A percentile compares a stretch with the other conserved stretches of the same genome.
These are phyloP conservation scores for Fragilariopsis cylindrus DNA, from an alignment of 108 stramenopile species.

Conservation along the genomic window DNA sequence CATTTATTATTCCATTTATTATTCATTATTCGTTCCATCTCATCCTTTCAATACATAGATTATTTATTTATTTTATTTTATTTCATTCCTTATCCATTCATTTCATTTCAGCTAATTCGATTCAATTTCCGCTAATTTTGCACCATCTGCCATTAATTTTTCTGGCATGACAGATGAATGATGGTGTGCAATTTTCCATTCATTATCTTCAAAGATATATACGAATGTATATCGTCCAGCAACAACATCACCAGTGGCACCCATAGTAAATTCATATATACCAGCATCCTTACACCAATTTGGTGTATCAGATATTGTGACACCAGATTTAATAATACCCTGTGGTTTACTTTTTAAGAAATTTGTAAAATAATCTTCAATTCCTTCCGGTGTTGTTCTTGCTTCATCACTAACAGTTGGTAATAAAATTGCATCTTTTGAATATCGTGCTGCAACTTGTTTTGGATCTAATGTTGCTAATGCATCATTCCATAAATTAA, in stretches of 20 bases:
- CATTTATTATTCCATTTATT: too few species aligned
- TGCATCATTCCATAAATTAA: slow-evolving; percentile 56
- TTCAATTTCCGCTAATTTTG: not conserved
- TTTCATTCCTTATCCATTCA: too few species aligned
- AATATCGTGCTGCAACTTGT: slow-evolving; percentile 51
- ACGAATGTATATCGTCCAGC: slow-evolving; percentile 61
- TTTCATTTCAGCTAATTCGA: not conserved
- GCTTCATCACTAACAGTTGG: slow-evolving; percentile 48
- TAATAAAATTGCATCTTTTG: slow-evolving; percentile 49
- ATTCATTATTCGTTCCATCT: too few species aligned
- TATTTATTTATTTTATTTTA: too few species aligned
- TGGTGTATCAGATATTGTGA: slow-evolving; percentile 9
- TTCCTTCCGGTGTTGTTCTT: slow-evolving; percentile 40
- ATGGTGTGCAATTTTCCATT: slow-evolving; percentile 77
- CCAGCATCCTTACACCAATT: slow-evolving; percentile 50
- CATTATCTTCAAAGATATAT: slow-evolving; percentile 62
- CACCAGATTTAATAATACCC: slow-evolving; percentile 28
- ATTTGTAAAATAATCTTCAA: slow-evolving; percentile 50
- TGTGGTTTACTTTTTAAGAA: slow-evolving; percentile 56
- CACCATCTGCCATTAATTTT: slow-evolving; percentile 13
- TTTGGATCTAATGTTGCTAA: slow-evolving; percentile 48
- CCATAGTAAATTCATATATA: slow-evolving; percentile 69
- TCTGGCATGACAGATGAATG: slow-evolving; percentile 71
- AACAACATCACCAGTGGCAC: slow-evolving; percentile 51
- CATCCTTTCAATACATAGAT: too few species aligned